Percentiles rank a stretch among this genome's conserved stretches.
phyloP scores from a whole-genome alignment of 208 protist genomes.

The Blechomonas ayalai region DNA sequence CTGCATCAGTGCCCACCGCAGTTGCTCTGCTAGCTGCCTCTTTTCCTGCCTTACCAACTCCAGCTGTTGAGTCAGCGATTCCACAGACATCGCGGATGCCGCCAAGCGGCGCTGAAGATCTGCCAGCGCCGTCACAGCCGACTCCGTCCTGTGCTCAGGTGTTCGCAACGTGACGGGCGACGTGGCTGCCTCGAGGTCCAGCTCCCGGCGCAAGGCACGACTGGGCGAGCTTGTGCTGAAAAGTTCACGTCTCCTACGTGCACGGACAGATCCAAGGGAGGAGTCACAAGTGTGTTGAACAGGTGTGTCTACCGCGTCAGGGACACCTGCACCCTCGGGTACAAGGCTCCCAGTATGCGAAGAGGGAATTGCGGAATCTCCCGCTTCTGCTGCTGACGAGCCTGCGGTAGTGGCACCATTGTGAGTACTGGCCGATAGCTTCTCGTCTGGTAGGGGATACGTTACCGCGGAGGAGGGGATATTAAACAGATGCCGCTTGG shows the following conservation, averaged over 20 bases:
- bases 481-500: background rate
- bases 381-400: too few relatives aligned
- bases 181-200: background rate
- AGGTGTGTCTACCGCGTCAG: slow-evolving; percentile 1
- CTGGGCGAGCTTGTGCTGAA: background rate
- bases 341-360: too few relatives aligned
- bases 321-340: background rate
- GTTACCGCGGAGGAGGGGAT: background rate
- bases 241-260: background rate
- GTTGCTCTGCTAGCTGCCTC: slow-evolving; percentile 4
- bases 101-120: slow-evolving; percentile 41
- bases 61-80: slow-evolving; percentile 10
- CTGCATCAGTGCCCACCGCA: background rate
- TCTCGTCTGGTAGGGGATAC: background rate
- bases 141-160: slow-evolving; percentile 13
- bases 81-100: slow-evolving; percentile 11
- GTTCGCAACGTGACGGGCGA: background rate
- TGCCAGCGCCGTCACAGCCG: slow-evolving; percentile 46
- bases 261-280: slow-evolving; percentile 5
- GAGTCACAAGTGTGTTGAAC: background rate
- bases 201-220: background rate
- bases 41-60: slow-evolving; percentile 1
- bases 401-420: too few relatives aligned
- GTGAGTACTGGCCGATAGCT: background rate
- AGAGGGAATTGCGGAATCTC: too few relatives aligned